These are phyloP conservation scores for Taphrina pruni DNA, from an alignment of 1,139 yeast genomes.

Conservation along the genomic window DNA sequence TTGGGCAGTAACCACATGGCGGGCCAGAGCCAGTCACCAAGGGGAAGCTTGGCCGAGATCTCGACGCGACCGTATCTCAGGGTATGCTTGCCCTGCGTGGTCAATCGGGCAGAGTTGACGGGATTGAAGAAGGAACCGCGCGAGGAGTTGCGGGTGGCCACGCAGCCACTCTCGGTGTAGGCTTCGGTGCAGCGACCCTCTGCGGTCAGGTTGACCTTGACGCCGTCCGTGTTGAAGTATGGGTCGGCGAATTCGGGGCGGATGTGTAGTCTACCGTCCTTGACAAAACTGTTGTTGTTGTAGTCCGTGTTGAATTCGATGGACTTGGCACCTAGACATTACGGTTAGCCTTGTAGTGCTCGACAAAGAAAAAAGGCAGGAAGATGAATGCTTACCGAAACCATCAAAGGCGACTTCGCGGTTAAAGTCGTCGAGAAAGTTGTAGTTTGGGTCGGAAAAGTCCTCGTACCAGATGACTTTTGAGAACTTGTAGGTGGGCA, in stretches of 20 bases:
- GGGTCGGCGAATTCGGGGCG: slow-evolving; percentile 44
- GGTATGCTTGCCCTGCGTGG: slow-evolving; percentile 42
- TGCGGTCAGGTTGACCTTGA: slow-evolving; percentile 44
- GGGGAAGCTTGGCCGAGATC: slow-evolving; percentile 44
- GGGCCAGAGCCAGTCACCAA: slow-evolving; percentile 46
- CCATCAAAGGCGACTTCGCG: slow-evolving; percentile 45
- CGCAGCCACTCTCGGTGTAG: slow-evolving; percentile 40
- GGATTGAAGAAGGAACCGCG: slow-evolving; percentile 44
- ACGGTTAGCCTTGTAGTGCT: neutral
- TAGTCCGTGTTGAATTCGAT: slow-evolving; percentile 44
- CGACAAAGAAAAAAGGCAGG: neutral
- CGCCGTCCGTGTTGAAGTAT: slow-evolving; percentile 42
- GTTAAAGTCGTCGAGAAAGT: slow-evolving; percentile 41
- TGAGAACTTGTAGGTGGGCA: slow-evolving; percentile 43
- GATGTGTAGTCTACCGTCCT: slow-evolving; percentile 43
- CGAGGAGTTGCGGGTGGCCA: slow-evolving; percentile 42
- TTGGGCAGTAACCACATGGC: slow-evolving; percentile 46
- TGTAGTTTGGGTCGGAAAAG: slow-evolving; percentile 22
- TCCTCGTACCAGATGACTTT: slow-evolving; percentile 43
- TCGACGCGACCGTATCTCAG: slow-evolving; percentile 45
- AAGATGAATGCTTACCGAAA: slow-evolving; percentile 7
- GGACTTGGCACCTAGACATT: slow-evolving; percentile 14
- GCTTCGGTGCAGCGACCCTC: slow-evolving; percentile 43
- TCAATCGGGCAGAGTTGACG: slow-evolving; percentile 44
- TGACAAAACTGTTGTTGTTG: slow-evolving; percentile 43